phyloP scores from a whole-genome alignment of 2,329 filamentous ascomycete species.

The Fusarium sp. region DNA sequence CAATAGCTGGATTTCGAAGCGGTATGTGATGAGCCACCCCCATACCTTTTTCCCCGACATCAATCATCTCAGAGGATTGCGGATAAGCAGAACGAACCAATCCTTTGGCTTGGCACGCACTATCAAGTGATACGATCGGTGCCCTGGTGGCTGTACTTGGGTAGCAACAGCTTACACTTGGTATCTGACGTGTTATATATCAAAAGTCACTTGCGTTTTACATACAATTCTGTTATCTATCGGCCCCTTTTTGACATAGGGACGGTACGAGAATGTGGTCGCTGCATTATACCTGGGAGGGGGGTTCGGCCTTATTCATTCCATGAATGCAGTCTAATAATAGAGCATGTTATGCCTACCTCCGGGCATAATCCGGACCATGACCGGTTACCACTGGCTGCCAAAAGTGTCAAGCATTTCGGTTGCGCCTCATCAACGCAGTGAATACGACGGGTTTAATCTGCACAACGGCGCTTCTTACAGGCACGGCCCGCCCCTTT shows the following conservation, averaged over 20 bases:
- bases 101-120: background rate
- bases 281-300: background rate
- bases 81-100: background rate
- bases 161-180: background rate
- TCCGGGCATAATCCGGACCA: background rate
- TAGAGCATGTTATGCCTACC: background rate
- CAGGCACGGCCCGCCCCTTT: slow-evolving; percentile 5
- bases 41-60: background rate
- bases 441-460: slow-evolving; percentile 8
- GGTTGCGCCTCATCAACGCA: background rate
- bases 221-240: background rate
- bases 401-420: background rate
- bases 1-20: background rate
- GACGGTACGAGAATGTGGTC: background rate
- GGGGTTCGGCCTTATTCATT: background rate
- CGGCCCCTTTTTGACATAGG: background rate
- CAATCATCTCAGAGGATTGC: background rate
- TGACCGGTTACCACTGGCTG: background rate
- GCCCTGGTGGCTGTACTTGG: background rate
- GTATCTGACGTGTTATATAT: background rate
- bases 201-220: background rate
- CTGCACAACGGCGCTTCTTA: background rate
- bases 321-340: background rate
- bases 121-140: background rate
- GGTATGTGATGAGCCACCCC: slow-evolving; percentile 22